Conservation (phyloP, 768 basidiomycete genomes). For the Auriscalpium orientale region DNA sequence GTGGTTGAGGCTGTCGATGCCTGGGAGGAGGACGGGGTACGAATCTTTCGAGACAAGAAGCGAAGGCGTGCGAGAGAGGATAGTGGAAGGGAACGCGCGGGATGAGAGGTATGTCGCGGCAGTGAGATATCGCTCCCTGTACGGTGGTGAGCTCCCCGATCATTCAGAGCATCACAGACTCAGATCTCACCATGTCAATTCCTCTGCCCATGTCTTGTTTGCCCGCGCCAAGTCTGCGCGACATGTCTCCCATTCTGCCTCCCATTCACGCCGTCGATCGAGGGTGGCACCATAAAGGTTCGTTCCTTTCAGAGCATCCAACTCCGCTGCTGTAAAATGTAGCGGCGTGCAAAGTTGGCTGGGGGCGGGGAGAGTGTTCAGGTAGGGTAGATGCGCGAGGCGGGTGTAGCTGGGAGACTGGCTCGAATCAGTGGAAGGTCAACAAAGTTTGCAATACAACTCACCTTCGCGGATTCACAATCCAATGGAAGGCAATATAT, state of each 20-base stretch:
- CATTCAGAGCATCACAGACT: conserved; percentile 4
- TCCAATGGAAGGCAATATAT: conserved; percentile 62
- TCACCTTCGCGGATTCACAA: conserved; percentile 35
- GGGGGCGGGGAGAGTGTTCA: conserved; percentile 54
- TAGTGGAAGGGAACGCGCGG: conserved; percentile 81
- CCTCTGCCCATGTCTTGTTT: conserved; percentile 35
- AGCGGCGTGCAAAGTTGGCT: conserved; percentile 61
- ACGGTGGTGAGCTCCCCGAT: background rate
- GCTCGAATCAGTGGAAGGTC: conserved; percentile 3
- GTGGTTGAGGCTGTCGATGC: conserved; percentile 84
- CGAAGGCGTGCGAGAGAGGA: conserved; percentile 54
- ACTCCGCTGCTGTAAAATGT: conserved; percentile 59
- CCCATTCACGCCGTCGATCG: conserved; percentile 59
- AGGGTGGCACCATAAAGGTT: conserved; percentile 74
- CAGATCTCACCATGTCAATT: conserved; percentile 58
- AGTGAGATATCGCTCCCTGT: conserved; percentile 64
- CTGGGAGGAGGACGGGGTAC: conserved; percentile 78
- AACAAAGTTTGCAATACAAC: background rate
- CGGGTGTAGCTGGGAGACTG: conserved; percentile 4
- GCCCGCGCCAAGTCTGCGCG: conserved; percentile 28
- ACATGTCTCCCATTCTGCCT: conserved; percentile 55
- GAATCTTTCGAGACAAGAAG: conserved; percentile 43
- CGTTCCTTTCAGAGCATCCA: conserved; percentile 62
- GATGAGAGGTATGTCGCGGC: conserved; percentile 78
- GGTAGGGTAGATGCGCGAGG: conserved; percentile 48